Percentiles rank a stretch among this genome's conserved stretches.
Conservation (phyloP, 306 rosid species). For the Datisca glomerata region DNA sequence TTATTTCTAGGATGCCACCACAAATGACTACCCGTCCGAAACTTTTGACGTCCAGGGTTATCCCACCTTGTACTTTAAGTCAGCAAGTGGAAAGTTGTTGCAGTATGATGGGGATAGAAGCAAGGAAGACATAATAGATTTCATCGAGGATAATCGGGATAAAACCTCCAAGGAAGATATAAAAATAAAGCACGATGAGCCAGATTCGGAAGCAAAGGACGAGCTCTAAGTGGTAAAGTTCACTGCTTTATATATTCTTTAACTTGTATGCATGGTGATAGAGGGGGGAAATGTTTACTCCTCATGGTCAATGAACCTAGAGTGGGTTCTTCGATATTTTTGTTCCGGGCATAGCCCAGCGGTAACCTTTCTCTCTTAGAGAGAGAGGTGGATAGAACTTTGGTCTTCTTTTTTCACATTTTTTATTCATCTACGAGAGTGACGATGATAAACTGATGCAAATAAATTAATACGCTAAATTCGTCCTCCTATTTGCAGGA, state of each 20-base stretch:
- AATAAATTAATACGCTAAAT: too few species aligned
- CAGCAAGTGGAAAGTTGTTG: conserved; percentile 59
- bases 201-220: conserved; percentile 30
- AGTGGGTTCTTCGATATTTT: too few species aligned
- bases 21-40: conserved; percentile 57
- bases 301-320: too few species aligned
- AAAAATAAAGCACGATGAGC: conserved; percentile 19
- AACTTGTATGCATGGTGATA: too few species aligned
- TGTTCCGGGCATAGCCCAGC: too few species aligned
- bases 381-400: too few species aligned
- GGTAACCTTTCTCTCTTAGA: too few species aligned
- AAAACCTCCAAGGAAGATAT: conserved; percentile 15
- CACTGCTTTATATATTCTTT: conserved; percentile 3
- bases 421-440: too few species aligned
- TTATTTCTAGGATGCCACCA: conserved; percentile 64
- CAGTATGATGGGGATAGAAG: conserved; percentile 48
- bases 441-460: too few species aligned
- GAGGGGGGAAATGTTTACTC: too few species aligned
- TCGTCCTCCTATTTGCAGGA: too few species aligned
- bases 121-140: conserved; percentile 61
- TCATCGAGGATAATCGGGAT: conserved; percentile 67
- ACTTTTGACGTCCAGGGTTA: conserved; percentile 65
- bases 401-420: too few species aligned
- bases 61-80: conserved; percentile 66
- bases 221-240: conserved; percentile 96